Base-by-base conservation (phyloP, 495 filamentous ascomycete genomes). In the Neurospora pannonica region DNA sequence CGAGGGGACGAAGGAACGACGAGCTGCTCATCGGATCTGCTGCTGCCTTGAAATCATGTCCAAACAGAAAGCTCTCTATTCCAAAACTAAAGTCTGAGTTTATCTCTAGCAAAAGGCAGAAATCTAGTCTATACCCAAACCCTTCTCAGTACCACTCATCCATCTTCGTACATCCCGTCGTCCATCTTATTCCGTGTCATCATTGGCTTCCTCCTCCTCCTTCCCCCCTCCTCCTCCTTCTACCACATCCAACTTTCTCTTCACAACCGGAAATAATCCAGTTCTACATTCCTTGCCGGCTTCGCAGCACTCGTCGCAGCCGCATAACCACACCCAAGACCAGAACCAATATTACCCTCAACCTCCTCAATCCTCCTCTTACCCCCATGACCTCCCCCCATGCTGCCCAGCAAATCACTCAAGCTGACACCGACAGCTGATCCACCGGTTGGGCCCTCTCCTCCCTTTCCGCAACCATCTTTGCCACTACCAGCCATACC, bases 221-320 rank as follows among this genome's bases (percentile, higher is more conserved):
- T n/a, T n/a, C n/a, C 17, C 38, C 11, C 36, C 6, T 37, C 38
- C 38, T 38, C 10, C 11, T 13, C 11, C 13, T 38, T 15, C 5
- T 40, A 40, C 13, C 15, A 40, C 39, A 40, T 40, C 39, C 39
- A 17, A 40, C 4, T 17, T 21, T 19, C 4, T 13, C n/a, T 19
- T 77, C 70, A 80, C 10, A 80, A 71, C 17, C 75, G 76, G 2
- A 81, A 71, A 74, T 77, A 81, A 46, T 81, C 79, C 70, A 81
- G 19, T 39, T 81, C 79, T 28, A 75, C 46, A 17, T 80, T 79
- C 40, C 78, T 74, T 31, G 24, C 67, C 48, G 31, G 11, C 48
- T 31, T 70, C 19, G 72, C 70, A n/a, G 62, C 67, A 15, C 13
- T 36, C 70, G 31, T 9, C 43, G 31, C 17, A 28, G 40, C 39